phyloP scores from a whole-genome alignment of 1,284 basidiomycete genomes.

The Coniferiporia sulphurascens region DNA sequence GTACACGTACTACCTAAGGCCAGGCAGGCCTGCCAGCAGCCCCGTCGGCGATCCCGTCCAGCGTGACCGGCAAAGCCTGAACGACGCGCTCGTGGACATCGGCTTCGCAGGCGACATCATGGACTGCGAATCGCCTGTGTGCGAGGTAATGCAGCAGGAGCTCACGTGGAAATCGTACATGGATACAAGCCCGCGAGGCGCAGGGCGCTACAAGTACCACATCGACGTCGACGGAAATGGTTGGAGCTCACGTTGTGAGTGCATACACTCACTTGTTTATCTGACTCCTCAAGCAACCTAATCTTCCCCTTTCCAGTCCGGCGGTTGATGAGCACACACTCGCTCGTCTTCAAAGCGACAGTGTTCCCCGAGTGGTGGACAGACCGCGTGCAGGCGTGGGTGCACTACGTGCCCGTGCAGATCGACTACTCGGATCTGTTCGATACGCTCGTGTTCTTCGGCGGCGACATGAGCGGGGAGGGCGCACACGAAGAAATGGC shows the following conservation, averaged over 20 bases:
- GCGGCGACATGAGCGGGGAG: constrained; percentile 40
- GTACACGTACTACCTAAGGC: constrained; percentile 24
- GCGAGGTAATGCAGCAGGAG: constrained; percentile 35
- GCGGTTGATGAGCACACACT: constrained; percentile 55
- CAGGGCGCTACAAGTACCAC: constrained; percentile 60
- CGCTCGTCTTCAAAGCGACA: constrained; percentile 41
- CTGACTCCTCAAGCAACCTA: not conserved
- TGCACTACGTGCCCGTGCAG: constrained; percentile 38
- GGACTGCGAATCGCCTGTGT: constrained; percentile 41
- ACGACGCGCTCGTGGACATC: constrained; percentile 51
- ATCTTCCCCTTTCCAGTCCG: constrained; percentile 33
- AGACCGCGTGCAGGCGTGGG: constrained; percentile 27
- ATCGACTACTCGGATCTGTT: constrained; percentile 39
- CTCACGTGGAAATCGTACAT: constrained; percentile 42
- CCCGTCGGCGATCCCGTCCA: constrained; percentile 40
- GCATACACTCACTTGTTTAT: not conserved
- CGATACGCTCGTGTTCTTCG: constrained; percentile 55
- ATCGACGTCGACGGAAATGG: constrained; percentile 68
- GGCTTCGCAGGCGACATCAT: constrained; percentile 42
- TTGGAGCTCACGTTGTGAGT: constrained; percentile 53
- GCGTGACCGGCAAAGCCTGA: constrained; percentile 35
- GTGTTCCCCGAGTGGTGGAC: constrained; percentile 18
- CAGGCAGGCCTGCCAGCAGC: constrained; percentile 20
- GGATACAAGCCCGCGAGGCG: constrained; percentile 19
- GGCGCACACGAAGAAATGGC: constrained; percentile 51